Percentiles rank a stretch among this genome's conserved stretches.
phyloP scores from a whole-genome alignment of 2,329 filamentous ascomycete genomes.

The Aspergillus oerlinghausenensis region DNA sequence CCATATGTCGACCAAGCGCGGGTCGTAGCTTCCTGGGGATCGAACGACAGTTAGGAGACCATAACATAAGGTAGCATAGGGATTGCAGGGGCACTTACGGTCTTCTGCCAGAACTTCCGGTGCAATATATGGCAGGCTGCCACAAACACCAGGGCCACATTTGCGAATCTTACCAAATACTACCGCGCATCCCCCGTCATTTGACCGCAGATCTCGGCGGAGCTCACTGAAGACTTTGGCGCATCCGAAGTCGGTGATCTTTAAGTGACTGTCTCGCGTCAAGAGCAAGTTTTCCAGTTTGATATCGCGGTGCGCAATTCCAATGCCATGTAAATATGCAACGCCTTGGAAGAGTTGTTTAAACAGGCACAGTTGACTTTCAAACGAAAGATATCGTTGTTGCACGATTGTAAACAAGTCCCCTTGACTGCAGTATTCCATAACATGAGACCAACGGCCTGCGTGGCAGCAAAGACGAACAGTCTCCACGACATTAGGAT shows the following conservation, averaged over 20 bases:
- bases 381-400: conserved; percentile 61
- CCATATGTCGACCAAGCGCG: conserved; percentile 80
- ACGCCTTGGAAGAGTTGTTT: conserved; percentile 83
- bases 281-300: conserved; percentile 85
- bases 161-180: conserved; percentile 67
- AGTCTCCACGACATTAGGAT: conserved; percentile 83
- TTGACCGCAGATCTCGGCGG: conserved; percentile 71
- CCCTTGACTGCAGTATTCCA: conserved; percentile 84
- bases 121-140: conserved; percentile 80
- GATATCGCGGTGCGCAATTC: conserved; percentile 86
- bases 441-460: conserved; percentile 81
- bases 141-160: conserved; percentile 76
- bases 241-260: conserved; percentile 89
- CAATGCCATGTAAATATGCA: conserved; percentile 73
- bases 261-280: conserved; percentile 72
- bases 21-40: conserved; percentile 57
- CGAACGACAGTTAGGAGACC: not conserved
- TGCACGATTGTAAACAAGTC: conserved; percentile 74
- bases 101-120: conserved; percentile 75
- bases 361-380: conserved; percentile 78
- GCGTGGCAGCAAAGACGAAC: conserved; percentile 69
- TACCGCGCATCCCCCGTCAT: conserved; percentile 68
- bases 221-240: conserved; percentile 80
- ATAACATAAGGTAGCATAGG: not conserved
- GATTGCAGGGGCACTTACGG: conserved; percentile 39